These are phyloP conservation scores for Penicillium flavigenum DNA, from an alignment of 495 filamentous ascomycete species.

Conservation along the genomic window DNA sequence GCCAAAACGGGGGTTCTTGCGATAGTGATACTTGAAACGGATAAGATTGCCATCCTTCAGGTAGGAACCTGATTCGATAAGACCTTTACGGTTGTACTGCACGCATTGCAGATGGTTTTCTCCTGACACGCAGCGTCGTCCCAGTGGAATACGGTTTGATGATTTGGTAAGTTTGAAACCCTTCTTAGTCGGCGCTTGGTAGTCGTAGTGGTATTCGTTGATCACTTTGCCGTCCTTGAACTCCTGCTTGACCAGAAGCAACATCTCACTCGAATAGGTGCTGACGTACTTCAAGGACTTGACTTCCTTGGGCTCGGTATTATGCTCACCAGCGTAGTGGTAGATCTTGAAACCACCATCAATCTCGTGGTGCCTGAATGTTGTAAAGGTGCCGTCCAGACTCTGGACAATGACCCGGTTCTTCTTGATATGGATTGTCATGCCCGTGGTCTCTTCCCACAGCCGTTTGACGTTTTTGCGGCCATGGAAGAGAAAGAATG, in stretches of 20 bases:
- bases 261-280: conserved; percentile 49
- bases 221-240: conserved; percentile 45
- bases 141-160: conserved; percentile 44
- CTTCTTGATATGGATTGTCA: conserved; percentile 48
- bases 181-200: conserved; percentile 35
- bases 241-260: conserved; percentile 49
- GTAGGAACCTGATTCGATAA: conserved; percentile 55
- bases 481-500: conserved; percentile 50
- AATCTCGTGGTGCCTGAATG: conserved; percentile 43
- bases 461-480: conserved; percentile 46
- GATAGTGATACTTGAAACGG: conserved; percentile 58
- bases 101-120: conserved; percentile 47
- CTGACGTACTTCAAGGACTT: conserved; percentile 47
- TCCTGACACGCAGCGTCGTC: conserved; percentile 49
- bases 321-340: conserved; percentile 48
- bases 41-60: conserved; percentile 55
- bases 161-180: conserved; percentile 29
- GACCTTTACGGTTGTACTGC: conserved; percentile 55
- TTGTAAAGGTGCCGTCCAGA: conserved; percentile 47
- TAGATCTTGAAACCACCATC: conserved; percentile 47
- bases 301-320: conserved; percentile 41
- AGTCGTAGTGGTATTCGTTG: conserved; percentile 57
- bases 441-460: conserved; percentile 50
- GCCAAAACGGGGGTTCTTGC: conserved; percentile 54
- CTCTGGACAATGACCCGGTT: conserved; percentile 45